phyloP scores from a whole-genome alignment of 164 flowering plant species.

The Vitis vinifera region ASM3070453v1 NC_081808.1:14838501-14839000 shows the following conservation, averaged over 20 bases:
- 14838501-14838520: background rate
- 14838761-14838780: slow-evolving; percentile 28
- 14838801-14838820: slow-evolving; percentile 28
- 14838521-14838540: background rate
- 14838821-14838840: slow-evolving; percentile 19
- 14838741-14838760: slow-evolving; percentile 31
- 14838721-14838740: slow-evolving; percentile 31
- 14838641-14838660: slow-evolving; percentile 70
- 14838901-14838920: slow-evolving; percentile 16
- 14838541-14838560: background rate
- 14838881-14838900: slow-evolving; percentile 21
- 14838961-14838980: slow-evolving; percentile 19
- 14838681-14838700: slow-evolving; percentile 56
- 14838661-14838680: slow-evolving; percentile 52
- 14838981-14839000: slow-evolving; percentile 35
- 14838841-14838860: slow-evolving; percentile 28
- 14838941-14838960: slow-evolving; percentile 3
- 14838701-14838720: slow-evolving; percentile 28
- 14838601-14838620: slow-evolving; percentile 76
- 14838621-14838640: slow-evolving; percentile 76
- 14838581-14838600: slow-evolving; percentile 78
- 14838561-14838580: slow-evolving; percentile 53
- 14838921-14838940: slow-evolving; percentile 11
- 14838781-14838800: slow-evolving; percentile 40
- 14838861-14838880: slow-evolving; percentile 32